Evolutionary conservation across 2,329 filamentous ascomycete species (phyloP).

Genomic region (Paracorniculantispora psalliotae): DNA sequence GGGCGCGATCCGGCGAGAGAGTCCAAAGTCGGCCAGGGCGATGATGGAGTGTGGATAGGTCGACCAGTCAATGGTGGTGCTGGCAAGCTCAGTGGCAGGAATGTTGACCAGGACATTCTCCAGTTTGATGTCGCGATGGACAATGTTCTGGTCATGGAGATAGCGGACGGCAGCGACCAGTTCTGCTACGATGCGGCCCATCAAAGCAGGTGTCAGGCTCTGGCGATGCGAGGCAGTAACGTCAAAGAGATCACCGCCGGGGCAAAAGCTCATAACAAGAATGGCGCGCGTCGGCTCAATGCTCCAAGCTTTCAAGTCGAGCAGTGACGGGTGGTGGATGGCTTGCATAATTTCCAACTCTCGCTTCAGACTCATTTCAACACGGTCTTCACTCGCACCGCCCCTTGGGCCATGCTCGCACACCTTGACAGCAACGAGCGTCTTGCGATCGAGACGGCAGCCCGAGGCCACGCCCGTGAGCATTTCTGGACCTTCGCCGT

Average conservation of each 20-base stretch:
- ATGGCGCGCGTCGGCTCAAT: slow-evolving; percentile 78
- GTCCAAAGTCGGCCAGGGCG: slow-evolving; percentile 85
- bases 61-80: slow-evolving; percentile 60
- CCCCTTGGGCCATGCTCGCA: slow-evolving; percentile 92
- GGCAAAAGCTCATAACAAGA: slow-evolving; percentile 84
- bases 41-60: slow-evolving; percentile 77
- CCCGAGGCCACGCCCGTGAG: slow-evolving; percentile 30
- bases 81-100: slow-evolving; percentile 60
- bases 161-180: slow-evolving; percentile 81
- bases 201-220: slow-evolving; percentile 61
- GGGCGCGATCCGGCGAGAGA: slow-evolving; percentile 79
- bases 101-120: slow-evolving; percentile 93
- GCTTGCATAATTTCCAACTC: slow-evolving; percentile 91
- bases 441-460: slow-evolving; percentile 55
- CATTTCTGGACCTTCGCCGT: slow-evolving; percentile 38
- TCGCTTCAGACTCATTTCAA: slow-evolving; percentile 89
- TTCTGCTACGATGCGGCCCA: slow-evolving; percentile 86
- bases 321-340: slow-evolving; percentile 82
- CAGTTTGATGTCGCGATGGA: slow-evolving; percentile 95
- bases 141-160: slow-evolving; percentile 78
- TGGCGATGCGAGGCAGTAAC: slow-evolving; percentile 70
- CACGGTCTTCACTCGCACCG: slow-evolving; percentile 84
- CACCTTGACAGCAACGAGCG: slow-evolving; percentile 89
- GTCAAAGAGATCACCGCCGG: slow-evolving; percentile 92
- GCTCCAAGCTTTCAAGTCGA: slow-evolving; percentile 87